Evolutionary conservation across 2,329 filamentous ascomycete genomes (phyloP), one percentile per base, ranked within the genome.

Genomic region (Cladophialophora carrionii): DNA sequence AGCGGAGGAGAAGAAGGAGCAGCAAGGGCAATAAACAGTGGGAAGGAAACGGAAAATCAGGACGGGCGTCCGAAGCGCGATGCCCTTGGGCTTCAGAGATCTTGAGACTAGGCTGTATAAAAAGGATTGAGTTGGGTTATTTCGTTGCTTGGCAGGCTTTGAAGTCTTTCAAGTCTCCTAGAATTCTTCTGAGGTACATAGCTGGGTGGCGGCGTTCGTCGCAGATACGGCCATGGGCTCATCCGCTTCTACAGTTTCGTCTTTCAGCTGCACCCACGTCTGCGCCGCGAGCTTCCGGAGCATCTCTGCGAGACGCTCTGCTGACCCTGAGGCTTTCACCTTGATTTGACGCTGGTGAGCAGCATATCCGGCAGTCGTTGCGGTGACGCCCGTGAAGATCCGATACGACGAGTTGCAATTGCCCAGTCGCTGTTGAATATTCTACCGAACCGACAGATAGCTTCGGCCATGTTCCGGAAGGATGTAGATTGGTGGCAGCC

Each of bases 401-500:
- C 62, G 61, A 2, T 61, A 41, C 9, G 34, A 20, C 57, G 57
- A 6, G 62, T 65, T 17, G 20, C 26, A 20, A 61, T 61, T 61
- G n/a, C 62, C 52, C 12, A 57, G 62, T 24, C 62, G 57, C 8
- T 51, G 57, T 26, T 65, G 62, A 9, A 24, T 4, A 8, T 51
- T 22, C 26, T 20, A 53, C 12, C 52, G 57, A 8, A 12, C 62
- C 80, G 26, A 29, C 26, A 85, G 81, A 31, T 77, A 78, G 7
- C 84, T 84, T 2, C 86, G 81, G 24, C 79, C 77, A 9, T 85
- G 80, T 64, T 84, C 85, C 54, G 88, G 77, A n/a, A 88, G 79
- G 54, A 84, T 84, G 74, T 88, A 86, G 0, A 86, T 86, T 1
- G 86, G 86, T 8, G 86, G 86, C 31, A 88, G 81, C 56, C 86